Conservation (phyloP, 257 asterid species). For the Asclepias syriaca region DNA sequence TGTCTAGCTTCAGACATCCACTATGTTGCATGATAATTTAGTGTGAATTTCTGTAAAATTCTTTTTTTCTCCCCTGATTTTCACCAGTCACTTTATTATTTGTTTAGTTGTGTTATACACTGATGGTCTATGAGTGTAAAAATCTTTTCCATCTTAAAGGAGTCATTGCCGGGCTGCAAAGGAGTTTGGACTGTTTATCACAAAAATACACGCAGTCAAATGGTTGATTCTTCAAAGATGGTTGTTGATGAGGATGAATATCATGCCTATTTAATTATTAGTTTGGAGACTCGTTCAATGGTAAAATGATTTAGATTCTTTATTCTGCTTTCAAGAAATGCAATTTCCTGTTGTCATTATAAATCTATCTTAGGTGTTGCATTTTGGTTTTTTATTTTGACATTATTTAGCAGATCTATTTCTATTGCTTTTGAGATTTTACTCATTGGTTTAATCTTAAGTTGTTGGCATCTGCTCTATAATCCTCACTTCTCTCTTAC, state of each 20-base stretch:
- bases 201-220: constrained; percentile 63
- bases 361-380: neutral
- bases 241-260: constrained; percentile 90
- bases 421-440: neutral
- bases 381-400: neutral
- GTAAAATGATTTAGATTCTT: constrained; percentile 33
- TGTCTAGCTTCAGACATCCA: neutral
- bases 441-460: neutral
- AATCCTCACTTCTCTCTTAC: neutral
- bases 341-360: constrained; percentile 5
- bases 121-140: constrained; percentile 7
- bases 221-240: constrained; percentile 53
- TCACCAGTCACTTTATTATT: neutral
- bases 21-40: neutral
- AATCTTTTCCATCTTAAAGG: constrained; percentile 41
- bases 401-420: neutral
- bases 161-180: constrained; percentile 89
- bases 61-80: neutral
- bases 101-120: constrained; percentile 1
- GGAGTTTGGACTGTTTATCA: constrained; percentile 99
- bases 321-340: neutral
- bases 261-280: constrained; percentile 90
- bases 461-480: neutral
- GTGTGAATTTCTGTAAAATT: neutral
- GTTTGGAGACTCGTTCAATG: constrained; percentile 96